Percentiles rank a stretch among this genome's conserved stretches.
phyloP scores from a whole-genome alignment of 805 yeast genomes.

The Monosporozyma aquatica region DNA sequence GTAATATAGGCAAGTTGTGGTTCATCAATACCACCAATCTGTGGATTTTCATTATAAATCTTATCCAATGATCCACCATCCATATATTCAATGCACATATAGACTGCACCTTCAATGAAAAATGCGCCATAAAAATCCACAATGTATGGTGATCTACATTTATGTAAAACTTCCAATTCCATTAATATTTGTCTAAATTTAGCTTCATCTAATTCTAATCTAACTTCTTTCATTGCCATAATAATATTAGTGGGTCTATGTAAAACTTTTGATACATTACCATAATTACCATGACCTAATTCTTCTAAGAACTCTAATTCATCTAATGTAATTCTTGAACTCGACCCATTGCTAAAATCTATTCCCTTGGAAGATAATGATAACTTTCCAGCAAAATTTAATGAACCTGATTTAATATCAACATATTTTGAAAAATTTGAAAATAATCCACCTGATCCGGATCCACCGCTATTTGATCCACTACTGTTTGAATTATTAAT shows the following conservation, averaged over 20 bases:
- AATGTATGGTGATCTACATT: conserved; percentile 81
- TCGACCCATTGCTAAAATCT: conserved; percentile 80
- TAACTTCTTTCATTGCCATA: conserved; percentile 97
- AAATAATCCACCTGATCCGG: conserved; percentile 48
- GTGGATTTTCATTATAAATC: conserved; percentile 48
- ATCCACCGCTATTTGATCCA: conserved; percentile 12
- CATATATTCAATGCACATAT: conserved; percentile 97
- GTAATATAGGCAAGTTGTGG: conserved; percentile 71
- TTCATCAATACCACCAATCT: conserved; percentile 61
- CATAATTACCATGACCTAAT: conserved; percentile 92
- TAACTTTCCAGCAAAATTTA: conserved; percentile 89
- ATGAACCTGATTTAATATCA: conserved; percentile 84
- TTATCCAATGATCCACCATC: conserved; percentile 92
- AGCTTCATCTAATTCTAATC: conserved; percentile 87
- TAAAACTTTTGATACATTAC: conserved; percentile 85
- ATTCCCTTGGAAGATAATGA: conserved; percentile 87
- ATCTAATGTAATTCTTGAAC: conserved; percentile 77
- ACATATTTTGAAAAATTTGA: conserved; percentile 79
- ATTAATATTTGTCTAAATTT: conserved; percentile 88
- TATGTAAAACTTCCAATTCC: conserved; percentile 92
- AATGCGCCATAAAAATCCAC: conserved; percentile 97
- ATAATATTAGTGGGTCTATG: conserved; percentile 86
- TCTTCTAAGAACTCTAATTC: conserved; percentile 79
- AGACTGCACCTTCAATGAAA: conserved; percentile 94
- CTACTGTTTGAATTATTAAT: conserved; percentile 6